Base-by-base conservation (phyloP, 164 flowering plant species). In the Taxillus chinensis region DNA sequence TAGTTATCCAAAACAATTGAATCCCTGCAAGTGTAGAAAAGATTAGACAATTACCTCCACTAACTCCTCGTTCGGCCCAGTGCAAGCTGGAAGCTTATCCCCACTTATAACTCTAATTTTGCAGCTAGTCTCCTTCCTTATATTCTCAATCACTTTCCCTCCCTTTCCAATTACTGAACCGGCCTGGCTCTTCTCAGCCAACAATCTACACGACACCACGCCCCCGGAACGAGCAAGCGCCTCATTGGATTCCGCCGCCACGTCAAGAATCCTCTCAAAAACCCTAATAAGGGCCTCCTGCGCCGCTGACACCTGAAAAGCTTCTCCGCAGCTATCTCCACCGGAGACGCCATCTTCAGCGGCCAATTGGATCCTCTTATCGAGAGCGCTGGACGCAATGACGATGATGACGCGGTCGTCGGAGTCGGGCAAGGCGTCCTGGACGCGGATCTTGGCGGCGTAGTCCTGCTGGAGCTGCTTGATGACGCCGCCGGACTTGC, bases 131-230 rank as follows among this genome's bases (percentile, higher is more conserved):
- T 86, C 90, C 62, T 74, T 80, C 81, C 80, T 79, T 48, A 92
- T 80, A 72, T 73, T 80, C 81, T 80, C 86, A 63, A 88, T 80
- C 4, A 76, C 74, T 66, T 77, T 80, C 46, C 97, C 98, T 3
- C 89, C 93, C 70, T 82, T 90, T 59, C 95, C 98, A 49, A 92
- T 86, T 37, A 92, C 81, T 3, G 79, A 59, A 8, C 95, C 91
- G 2, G 69, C 86, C 52, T 83, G 86, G 48, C 69, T 77, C 53
- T 41, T 62, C 13, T 74, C 83, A 53, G 76, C 86, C 72, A 90
- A 66, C 69, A 90, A 40, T 70, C 97, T 68, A 67, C 90, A 83
- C 4, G 81, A 78, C 5, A 85, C 89, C 15, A 66, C 68, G 1
- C 82, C 82, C 2, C 65, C 74, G 1, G 58, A 45, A 41, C 50